Evolutionary conservation across 1,284 basidiomycete genomes (phyloP).

Genomic region (Microbotryomycetes sp.): DNA sequence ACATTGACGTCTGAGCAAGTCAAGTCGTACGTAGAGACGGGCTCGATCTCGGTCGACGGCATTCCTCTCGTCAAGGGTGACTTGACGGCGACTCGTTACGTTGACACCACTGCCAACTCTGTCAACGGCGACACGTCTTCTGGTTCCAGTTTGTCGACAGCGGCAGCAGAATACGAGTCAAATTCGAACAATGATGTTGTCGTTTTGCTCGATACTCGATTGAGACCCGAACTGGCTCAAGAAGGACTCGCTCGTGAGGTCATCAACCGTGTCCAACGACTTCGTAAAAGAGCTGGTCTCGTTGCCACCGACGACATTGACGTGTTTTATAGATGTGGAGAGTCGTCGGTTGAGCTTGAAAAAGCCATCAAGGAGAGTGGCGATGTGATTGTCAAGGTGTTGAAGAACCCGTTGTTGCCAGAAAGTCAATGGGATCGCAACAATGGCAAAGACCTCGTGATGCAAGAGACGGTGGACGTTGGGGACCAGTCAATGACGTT

Average conservation of each 20-base stretch:
- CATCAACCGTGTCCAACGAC: conserved; percentile 88
- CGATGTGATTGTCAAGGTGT: conserved; percentile 67
- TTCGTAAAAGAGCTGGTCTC: conserved; percentile 90
- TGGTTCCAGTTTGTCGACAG: background rate
- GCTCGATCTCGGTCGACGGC: conserved; percentile 78
- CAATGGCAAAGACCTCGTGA: conserved; percentile 50
- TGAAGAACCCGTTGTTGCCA: conserved; percentile 59
- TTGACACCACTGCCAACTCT: conserved; percentile 57
- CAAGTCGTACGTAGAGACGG: conserved; percentile 67
- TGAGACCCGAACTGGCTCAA: conserved; percentile 75
- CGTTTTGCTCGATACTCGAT: conserved; percentile 78
- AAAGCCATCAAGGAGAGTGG: conserved; percentile 62
- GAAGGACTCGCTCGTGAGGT: conserved; percentile 87
- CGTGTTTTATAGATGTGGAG: conserved; percentile 69
- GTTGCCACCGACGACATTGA: conserved; percentile 91
- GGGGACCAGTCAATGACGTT: conserved; percentile 67
- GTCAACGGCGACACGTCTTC: conserved; percentile 47
- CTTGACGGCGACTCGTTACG: conserved; percentile 80
- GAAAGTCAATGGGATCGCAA: conserved; percentile 46
- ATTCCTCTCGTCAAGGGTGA: conserved; percentile 86
- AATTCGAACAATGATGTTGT: conserved; percentile 94
- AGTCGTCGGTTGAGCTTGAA: conserved; percentile 50
- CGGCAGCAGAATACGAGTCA: conserved; percentile 57
- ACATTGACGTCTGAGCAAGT: conserved; percentile 72
- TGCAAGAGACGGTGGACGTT: conserved; percentile 82